Percentiles rank a stretch among this genome's conserved stretches.
These are phyloP conservation scores for Microcera coccophila DNA, from an alignment of 2,329 filamentous ascomycete genomes.

Conservation along the genomic window DNA sequence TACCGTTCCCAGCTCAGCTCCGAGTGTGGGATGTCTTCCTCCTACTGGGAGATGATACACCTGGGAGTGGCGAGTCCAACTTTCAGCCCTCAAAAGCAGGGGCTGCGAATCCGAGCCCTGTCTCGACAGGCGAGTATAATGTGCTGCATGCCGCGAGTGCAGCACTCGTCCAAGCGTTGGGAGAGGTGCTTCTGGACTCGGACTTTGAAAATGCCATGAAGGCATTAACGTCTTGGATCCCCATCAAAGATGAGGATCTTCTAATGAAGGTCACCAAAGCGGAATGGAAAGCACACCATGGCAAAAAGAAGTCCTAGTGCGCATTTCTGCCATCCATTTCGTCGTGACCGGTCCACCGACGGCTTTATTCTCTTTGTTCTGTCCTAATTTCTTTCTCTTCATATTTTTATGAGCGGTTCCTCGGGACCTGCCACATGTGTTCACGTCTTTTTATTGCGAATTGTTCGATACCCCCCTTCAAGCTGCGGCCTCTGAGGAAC, in stretches of 20 bases:
- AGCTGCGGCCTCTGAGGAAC: constrained; percentile 21
- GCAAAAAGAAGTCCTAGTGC: constrained; percentile 41
- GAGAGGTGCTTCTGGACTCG: constrained; percentile 82
- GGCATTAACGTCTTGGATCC: constrained; percentile 87
- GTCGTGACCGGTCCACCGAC: constrained; percentile 3
- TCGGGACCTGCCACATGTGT: constrained; percentile 17
- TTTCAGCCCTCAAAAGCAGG: constrained; percentile 13
- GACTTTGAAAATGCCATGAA: constrained; percentile 99
- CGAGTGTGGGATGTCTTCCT: constrained; percentile 98
- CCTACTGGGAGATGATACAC: constrained; percentile 61
- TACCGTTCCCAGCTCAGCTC: constrained; percentile 90
- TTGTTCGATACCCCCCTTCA: constrained; percentile 25
- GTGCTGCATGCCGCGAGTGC: constrained; percentile 86
- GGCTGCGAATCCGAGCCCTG: constrained; percentile 12
- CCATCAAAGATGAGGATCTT: constrained; percentile 88
- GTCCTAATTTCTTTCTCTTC: constrained; percentile 13
- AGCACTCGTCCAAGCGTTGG: constrained; percentile 84
- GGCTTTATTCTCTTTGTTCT: constrained; percentile 12
- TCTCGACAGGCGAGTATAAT: constrained; percentile 58
- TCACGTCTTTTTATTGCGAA: constrained; percentile 19
- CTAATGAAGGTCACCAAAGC: constrained; percentile 86
- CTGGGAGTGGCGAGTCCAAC: constrained; percentile 8
- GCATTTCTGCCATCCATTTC: constrained; percentile 24
- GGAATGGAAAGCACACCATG: constrained; percentile 70
- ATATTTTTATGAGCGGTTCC: constrained; percentile 18